These are phyloP conservation scores for Paramecium primaurelia DNA, from an alignment of 73 alveolate species.

Conservation along the genomic window DNA sequence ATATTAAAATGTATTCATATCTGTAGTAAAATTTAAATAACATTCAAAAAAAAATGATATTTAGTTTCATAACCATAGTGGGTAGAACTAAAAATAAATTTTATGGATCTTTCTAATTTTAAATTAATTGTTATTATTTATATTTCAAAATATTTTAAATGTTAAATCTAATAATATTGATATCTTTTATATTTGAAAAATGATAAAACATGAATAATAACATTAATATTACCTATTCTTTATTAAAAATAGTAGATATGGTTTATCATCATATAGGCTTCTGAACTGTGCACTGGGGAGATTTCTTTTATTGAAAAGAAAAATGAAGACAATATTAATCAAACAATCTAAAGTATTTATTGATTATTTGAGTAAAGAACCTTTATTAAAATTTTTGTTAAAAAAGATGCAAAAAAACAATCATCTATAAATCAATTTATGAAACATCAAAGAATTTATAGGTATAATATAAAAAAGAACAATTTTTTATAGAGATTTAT, in stretches of 20 bases:
- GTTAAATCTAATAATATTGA: too few relatives aligned
- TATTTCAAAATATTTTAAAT: too few relatives aligned
- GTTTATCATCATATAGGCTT: slow-evolving; percentile 56
- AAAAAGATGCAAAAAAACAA: slow-evolving; percentile 42
- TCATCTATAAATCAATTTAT: slow-evolving; percentile 14
- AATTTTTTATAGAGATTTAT: background rate
- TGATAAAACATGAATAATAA: background rate
- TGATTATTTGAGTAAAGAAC: slow-evolving; percentile 38
- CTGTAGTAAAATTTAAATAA: too few relatives aligned
- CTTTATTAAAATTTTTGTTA: slow-evolving; percentile 6
- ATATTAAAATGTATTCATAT: background rate
- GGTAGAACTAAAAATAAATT: too few relatives aligned
- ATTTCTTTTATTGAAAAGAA: slow-evolving; percentile 59
- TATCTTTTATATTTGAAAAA: background rate
- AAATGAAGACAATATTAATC: slow-evolving; percentile 36
- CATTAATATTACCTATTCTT: background rate
- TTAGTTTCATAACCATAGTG: too few relatives aligned
- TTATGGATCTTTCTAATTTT: too few relatives aligned
- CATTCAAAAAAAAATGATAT: too few relatives aligned
- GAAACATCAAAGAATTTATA: slow-evolving; percentile 56
- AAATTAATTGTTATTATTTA: too few relatives aligned
- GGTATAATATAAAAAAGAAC: slow-evolving; percentile 39
- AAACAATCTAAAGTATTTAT: slow-evolving; percentile 23
- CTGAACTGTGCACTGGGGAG: slow-evolving; percentile 61
- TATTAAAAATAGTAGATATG: slow-evolving; percentile 43